Percentiles rank a stretch among this genome's conserved stretches.
These are phyloP conservation scores for Pseudocercospora pini-densiflorae DNA, from an alignment of 2,329 filamentous ascomycete genomes.

Conservation along the genomic window DNA sequence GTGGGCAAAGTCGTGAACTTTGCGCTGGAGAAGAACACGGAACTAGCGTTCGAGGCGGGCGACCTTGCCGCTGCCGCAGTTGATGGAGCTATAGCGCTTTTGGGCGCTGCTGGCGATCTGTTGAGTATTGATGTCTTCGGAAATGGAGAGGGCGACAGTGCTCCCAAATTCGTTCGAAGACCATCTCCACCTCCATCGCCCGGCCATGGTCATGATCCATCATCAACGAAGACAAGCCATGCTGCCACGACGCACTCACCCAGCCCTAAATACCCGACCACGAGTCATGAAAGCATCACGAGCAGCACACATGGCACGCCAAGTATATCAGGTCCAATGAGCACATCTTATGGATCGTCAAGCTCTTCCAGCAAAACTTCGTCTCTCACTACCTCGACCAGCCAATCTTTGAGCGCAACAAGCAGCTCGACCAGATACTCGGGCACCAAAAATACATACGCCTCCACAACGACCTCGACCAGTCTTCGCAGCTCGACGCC, in stretches of 20 bases:
- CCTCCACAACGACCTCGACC: too few species aligned
- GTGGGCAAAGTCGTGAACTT: background rate
- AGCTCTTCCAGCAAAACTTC: too few species aligned
- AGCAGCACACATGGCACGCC: too few species aligned
- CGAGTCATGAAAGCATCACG: background rate
- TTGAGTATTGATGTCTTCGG: background rate
- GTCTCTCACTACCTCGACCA: too few species aligned
- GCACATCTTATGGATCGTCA: too few species aligned
- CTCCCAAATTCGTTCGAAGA: background rate
- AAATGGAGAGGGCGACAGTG: background rate
- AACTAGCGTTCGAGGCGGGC: background rate
- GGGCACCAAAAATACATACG: too few species aligned
- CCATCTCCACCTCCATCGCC: background rate
- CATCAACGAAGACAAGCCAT: background rate
- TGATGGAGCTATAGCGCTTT: background rate
- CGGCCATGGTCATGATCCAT: background rate
- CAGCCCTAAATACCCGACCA: background rate
- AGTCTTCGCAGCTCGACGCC: background rate
- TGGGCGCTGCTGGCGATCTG: background rate
- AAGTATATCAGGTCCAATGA: too few species aligned
- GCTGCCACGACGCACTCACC: background rate
- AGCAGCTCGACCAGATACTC: too few species aligned
- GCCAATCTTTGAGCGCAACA: too few species aligned
- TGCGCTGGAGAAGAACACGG: background rate
- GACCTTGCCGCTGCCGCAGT: background rate